phyloP scores from a whole-genome alignment of 371 early-diverging fungal genomes.

The Mortierella sp. region DNA sequence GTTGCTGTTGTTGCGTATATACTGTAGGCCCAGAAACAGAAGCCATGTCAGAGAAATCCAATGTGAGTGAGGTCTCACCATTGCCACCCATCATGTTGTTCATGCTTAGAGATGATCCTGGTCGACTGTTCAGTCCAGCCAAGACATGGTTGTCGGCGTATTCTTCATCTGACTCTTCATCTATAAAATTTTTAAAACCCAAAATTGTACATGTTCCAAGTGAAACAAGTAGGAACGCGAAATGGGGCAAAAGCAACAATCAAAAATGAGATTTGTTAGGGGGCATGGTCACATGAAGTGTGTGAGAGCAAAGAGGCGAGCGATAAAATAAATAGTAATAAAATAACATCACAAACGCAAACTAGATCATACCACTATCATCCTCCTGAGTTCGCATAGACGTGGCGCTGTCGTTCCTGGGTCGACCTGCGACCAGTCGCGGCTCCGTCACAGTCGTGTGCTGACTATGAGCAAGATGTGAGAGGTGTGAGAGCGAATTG shows the following conservation, averaged over 20 bases:
- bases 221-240: neutral
- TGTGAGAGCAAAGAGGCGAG: neutral
- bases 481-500: slow-evolving; percentile 51
- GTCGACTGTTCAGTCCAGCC: slow-evolving; percentile 39
- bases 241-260: neutral
- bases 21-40: slow-evolving; percentile 36
- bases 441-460: slow-evolving; percentile 35
- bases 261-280: neutral
- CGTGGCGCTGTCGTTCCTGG: slow-evolving; percentile 45
- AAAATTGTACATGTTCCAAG: neutral
- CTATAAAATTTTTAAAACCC: slow-evolving; percentile 5
- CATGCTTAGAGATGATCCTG: slow-evolving; percentile 53
- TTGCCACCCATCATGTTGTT: slow-evolving; percentile 50
- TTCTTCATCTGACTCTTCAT: slow-evolving; percentile 47
- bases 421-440: slow-evolving; percentile 45
- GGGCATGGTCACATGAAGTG: neutral
- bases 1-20: slow-evolving; percentile 19
- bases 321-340: neutral
- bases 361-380: slow-evolving; percentile 41
- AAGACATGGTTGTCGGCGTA: slow-evolving; percentile 36
- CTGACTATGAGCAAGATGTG: slow-evolving; percentile 20
- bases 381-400: slow-evolving; percentile 36
- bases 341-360: neutral
- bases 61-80: slow-evolving; percentile 34
- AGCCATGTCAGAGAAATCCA: slow-evolving; percentile 46